These are phyloP conservation scores for Raffaelea ambrosiae DNA, from an alignment of 2,329 filamentous ascomycete genomes.

Conservation along the genomic window DNA sequence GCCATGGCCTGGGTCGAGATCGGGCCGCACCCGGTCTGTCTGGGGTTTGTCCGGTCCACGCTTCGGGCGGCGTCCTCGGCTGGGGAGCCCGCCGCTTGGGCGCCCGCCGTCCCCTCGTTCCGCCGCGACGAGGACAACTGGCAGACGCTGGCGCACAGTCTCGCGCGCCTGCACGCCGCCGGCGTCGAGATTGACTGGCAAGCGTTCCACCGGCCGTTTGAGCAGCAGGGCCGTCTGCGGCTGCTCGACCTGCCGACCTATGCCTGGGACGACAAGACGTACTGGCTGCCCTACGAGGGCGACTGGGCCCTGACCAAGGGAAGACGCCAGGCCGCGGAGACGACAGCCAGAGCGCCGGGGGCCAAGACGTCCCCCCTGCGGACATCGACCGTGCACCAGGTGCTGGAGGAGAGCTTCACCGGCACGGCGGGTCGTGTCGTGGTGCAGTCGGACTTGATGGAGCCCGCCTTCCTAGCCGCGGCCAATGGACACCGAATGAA, in stretches of 20 bases:
- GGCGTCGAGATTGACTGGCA: slow-evolving; percentile 62
- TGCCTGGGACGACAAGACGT: slow-evolving; percentile 64
- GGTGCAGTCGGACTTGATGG: neutral
- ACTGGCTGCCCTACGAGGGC: slow-evolving; percentile 56
- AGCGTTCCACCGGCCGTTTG: slow-evolving; percentile 53
- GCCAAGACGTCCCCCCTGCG: slow-evolving; percentile 46
- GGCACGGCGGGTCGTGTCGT: neutral
- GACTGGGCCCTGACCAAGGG: slow-evolving; percentile 67
- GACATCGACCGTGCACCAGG: slow-evolving; percentile 47
- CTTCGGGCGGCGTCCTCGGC: too few relatives aligned
- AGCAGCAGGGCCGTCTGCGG: slow-evolving; percentile 23
- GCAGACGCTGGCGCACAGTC: slow-evolving; percentile 51
- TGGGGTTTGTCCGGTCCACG: slow-evolving; percentile 59
- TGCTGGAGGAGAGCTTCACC: neutral
- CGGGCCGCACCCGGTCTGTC: slow-evolving; percentile 63
- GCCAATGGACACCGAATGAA: neutral
- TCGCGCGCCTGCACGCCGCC: slow-evolving; percentile 50
- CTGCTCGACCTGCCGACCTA: slow-evolving; percentile 61
- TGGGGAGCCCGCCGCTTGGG: too few relatives aligned
- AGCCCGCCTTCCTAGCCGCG: neutral
- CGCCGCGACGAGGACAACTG: slow-evolving; percentile 55
- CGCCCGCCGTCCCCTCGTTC: slow-evolving; percentile 46
- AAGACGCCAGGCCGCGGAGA: slow-evolving; percentile 39
- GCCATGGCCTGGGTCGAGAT: slow-evolving; percentile 65
- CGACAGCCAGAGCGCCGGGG: slow-evolving; percentile 13